Percentiles rank a stretch among this genome's conserved stretches.
phyloP scores from a whole-genome alignment of 441 rosid genomes.

The Bruguiera hainesii region DNA sequence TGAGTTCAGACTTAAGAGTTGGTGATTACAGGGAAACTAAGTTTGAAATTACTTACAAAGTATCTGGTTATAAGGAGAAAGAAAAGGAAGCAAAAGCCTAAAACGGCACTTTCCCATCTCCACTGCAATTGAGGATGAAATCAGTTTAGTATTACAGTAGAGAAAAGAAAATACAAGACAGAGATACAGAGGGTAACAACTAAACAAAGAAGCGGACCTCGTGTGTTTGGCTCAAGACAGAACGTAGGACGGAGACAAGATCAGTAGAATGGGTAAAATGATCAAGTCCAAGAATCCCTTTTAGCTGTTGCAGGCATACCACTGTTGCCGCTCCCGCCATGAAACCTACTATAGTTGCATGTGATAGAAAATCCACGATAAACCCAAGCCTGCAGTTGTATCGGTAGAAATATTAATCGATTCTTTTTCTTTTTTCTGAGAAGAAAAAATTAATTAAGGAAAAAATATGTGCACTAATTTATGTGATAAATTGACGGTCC shows the following conservation, averaged over 20 bases:
- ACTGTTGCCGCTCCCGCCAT: conserved; percentile 89
- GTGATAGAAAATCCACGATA: conserved; percentile 72
- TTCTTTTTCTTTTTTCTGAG: no score
- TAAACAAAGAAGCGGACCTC: conserved; percentile 29
- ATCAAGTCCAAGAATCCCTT: conserved; percentile 62
- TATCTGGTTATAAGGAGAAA: conserved; percentile 56
- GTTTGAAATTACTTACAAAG: conserved; percentile 41
- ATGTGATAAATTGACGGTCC: neutral
- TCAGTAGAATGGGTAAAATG: conserved; percentile 68
- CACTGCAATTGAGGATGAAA: conserved; percentile 40
- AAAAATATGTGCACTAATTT: neutral
- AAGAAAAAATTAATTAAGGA: neutral
- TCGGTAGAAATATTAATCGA: neutral
- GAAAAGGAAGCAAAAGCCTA: conserved; percentile 64
- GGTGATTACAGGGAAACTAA: neutral
- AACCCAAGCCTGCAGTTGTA: conserved; percentile 56
- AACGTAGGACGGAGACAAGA: conserved; percentile 57
- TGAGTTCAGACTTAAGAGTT: no score
- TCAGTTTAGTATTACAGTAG: neutral
- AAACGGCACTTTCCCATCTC: conserved; percentile 75
- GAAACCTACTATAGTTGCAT: conserved; percentile 78
- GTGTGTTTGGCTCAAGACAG: conserved; percentile 61
- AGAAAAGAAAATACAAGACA: no score
- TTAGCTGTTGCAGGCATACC: conserved; percentile 70
- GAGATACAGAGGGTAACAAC: no score